Evolutionary conservation across 2,329 filamentous ascomycete species (phyloP).

Genomic region (Aquanectria penicillioides): DNA sequence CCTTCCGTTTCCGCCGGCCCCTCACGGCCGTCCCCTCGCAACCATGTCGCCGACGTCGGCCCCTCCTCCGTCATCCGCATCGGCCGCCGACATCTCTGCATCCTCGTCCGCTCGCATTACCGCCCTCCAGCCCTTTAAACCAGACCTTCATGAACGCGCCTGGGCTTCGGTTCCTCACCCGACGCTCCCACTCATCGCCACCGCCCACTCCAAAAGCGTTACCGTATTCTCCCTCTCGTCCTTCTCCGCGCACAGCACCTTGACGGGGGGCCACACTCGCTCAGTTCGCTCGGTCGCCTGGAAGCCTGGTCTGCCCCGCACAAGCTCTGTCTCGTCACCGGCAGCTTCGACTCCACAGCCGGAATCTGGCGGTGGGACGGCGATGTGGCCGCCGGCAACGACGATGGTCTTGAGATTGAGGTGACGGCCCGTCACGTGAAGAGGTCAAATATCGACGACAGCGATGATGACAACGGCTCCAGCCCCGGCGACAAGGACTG

Average conservation of each 20-base stretch:
- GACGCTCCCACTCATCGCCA: slow-evolving; percentile 86
- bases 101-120: slow-evolving; percentile 45
- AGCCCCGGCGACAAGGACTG: slow-evolving; percentile 81
- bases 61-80: slow-evolving; percentile 25
- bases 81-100: background rate
- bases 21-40: background rate
- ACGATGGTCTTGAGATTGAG: slow-evolving; percentile 54
- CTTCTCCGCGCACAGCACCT: slow-evolving; percentile 80
- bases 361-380: slow-evolving; percentile 81
- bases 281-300: slow-evolving; percentile 88
- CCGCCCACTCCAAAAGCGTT: slow-evolving; percentile 85
- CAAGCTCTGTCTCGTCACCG: slow-evolving; percentile 85
- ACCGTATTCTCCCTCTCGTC: slow-evolving; percentile 89
- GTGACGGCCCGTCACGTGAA: slow-evolving; percentile 43
- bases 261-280: slow-evolving; percentile 89
- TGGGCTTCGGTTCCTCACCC: slow-evolving; percentile 91
- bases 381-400: slow-evolving; percentile 47
- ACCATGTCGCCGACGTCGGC: slow-evolving; percentile 41
- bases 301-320: slow-evolving; percentile 76
- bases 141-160: slow-evolving; percentile 74
- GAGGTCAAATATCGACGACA: slow-evolving; percentile 29
- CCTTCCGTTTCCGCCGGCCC: slow-evolving; percentile 1
- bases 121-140: slow-evolving; percentile 62
- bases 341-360: slow-evolving; percentile 92
- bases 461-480: slow-evolving; percentile 50